phyloP scores from a whole-genome alignment of 2,329 filamentous ascomycete genomes.

The Teratosphaeriaceae sp. region DNA sequence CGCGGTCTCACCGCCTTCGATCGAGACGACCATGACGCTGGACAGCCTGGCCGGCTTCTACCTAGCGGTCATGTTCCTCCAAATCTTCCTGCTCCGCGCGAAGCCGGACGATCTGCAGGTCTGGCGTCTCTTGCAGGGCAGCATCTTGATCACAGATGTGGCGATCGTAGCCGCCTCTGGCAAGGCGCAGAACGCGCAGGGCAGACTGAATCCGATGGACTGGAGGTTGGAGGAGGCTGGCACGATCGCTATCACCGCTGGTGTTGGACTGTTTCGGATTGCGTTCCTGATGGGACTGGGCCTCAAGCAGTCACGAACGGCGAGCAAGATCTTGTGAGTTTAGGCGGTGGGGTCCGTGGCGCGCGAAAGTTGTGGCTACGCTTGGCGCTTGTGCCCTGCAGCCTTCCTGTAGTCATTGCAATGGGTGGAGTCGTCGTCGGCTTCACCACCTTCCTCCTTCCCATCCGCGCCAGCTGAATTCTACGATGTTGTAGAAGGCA shows the following conservation, averaged over 20 bases:
- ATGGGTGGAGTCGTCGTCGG: too few relatives aligned
- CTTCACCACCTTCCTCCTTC: too few relatives aligned
- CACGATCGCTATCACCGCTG: neutral
- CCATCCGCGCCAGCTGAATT: too few relatives aligned
- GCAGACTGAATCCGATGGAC: neutral
- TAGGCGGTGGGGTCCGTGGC: neutral
- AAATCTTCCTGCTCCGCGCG: conserved; percentile 7
- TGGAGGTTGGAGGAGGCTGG: conserved; percentile 2
- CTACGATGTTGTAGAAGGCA: too few relatives aligned
- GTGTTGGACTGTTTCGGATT: neutral
- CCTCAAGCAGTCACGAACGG: neutral
- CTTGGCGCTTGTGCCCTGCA: too few relatives aligned
- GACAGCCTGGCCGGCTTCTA: conserved; percentile 7
- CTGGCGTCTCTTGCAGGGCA: conserved; percentile 7
- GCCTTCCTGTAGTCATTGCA: too few relatives aligned
- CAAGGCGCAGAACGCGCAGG: conserved; percentile 2
- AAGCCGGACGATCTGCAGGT: conserved; percentile 9
- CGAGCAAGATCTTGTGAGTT: too few relatives aligned
- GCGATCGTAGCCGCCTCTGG: conserved; percentile 2
- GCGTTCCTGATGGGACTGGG: conserved; percentile 1
- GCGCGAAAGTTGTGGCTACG: too few relatives aligned
- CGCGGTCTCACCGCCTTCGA: conserved; percentile 1
- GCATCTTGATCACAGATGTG: conserved; percentile 4
- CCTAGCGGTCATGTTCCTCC: conserved; percentile 2
- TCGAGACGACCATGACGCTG: conserved; percentile 6